Evolutionary conservation across 441 rosid species (phyloP).

Genomic region (Croton setiger): DNA sequence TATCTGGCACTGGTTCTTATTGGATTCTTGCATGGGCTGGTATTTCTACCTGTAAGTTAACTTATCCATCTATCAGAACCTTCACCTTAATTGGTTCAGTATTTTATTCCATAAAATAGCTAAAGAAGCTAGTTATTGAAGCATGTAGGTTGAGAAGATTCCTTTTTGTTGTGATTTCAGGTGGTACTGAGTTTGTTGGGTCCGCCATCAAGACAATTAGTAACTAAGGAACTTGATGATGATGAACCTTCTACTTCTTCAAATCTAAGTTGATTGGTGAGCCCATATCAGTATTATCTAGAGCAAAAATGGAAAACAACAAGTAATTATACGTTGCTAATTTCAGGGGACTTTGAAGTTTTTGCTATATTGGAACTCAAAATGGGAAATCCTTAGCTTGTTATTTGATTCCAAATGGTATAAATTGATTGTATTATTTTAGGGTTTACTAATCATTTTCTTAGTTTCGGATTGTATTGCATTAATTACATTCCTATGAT

Average conservation of each 20-base stretch:
- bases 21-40: constrained; percentile 89
- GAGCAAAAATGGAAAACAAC: too few species aligned
- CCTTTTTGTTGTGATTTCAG: constrained; percentile 39
- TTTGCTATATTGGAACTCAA: too few species aligned
- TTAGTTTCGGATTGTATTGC: too few species aligned
- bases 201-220: constrained; percentile 50
- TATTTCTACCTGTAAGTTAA: constrained; percentile 78
- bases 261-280: constrained; percentile 22
- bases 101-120: not conserved
- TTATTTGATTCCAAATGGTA: too few species aligned
- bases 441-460: too few species aligned
- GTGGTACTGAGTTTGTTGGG: constrained; percentile 78
- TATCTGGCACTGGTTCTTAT: constrained; percentile 80
- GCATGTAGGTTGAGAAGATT: not conserved
- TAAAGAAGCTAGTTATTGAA: too few species aligned
- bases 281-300: too few species aligned
- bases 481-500: too few species aligned
- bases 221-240: constrained; percentile 17
- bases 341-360: too few species aligned
- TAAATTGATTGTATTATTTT: too few species aligned
- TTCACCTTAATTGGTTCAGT: not conserved
- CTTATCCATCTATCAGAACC: not conserved
- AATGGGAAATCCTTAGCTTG: too few species aligned
- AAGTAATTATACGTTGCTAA: too few species aligned
- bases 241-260: constrained; percentile 41